Evolutionary conservation across 106 monocot genomes (phyloP).

Genomic region (Apostasia shenzhenica): DNA sequence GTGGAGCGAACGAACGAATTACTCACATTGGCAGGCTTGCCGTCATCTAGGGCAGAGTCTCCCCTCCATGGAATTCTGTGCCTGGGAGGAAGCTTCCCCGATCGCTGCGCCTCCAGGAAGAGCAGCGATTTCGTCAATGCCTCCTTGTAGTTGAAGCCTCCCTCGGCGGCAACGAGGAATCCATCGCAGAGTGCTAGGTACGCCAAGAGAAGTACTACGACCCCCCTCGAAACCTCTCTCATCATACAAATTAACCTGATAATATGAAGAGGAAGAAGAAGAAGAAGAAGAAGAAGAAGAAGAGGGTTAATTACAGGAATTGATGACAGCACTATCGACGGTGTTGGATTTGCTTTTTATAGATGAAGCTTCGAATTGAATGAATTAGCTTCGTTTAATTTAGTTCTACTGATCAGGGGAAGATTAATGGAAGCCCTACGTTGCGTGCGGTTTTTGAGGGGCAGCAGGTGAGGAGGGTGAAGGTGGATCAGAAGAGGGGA

Average conservation of each 20-base stretch:
- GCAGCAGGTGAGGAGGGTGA: background rate
- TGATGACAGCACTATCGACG: background rate
- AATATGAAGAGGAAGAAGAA: background rate
- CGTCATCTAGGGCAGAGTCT: slow-evolving; percentile 63
- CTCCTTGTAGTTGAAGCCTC: slow-evolving; percentile 38
- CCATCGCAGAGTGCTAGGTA: slow-evolving; percentile 21
- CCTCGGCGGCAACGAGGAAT: slow-evolving; percentile 10
- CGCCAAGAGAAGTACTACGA: slow-evolving; percentile 4
- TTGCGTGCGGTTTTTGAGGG: background rate
- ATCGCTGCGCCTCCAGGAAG: slow-evolving; percentile 66
- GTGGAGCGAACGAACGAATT: background rate
- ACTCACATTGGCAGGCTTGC: slow-evolving; percentile 49
- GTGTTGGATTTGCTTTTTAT: background rate
- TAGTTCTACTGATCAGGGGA: background rate
- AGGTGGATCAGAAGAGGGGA: background rate
- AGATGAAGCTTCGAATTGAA: background rate
- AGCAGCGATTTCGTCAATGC: slow-evolving; percentile 52
- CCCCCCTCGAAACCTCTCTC: slow-evolving; percentile 3
- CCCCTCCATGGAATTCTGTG: slow-evolving; percentile 65
- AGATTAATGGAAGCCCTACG: background rate
- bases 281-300: background rate
- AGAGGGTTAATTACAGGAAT: background rate
- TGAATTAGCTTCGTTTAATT: background rate
- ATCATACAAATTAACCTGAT: background rate
- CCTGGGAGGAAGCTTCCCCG: slow-evolving; percentile 48